phyloP scores from a whole-genome alignment of 495 filamentous ascomycete genomes.

The Neurospora pannonica region DNA sequence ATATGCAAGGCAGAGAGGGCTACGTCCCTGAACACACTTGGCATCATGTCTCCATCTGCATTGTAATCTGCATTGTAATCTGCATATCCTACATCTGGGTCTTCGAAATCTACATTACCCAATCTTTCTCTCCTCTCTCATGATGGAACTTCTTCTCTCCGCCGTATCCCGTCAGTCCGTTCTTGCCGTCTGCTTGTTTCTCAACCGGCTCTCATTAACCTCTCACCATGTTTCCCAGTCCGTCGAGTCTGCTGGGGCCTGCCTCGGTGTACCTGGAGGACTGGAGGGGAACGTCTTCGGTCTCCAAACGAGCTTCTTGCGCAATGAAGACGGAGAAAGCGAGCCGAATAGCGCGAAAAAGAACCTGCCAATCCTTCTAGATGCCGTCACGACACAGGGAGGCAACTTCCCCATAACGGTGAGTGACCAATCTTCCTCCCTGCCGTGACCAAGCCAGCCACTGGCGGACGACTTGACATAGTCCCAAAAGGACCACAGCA shows the following conservation, averaged over 20 bases:
- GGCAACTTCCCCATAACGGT: not conserved
- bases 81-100: not conserved
- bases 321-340: not conserved
- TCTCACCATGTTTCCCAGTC: not conserved
- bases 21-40: not conserved
- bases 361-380: not conserved
- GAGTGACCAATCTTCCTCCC: not conserved
- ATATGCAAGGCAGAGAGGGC: not conserved
- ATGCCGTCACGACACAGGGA: not conserved
- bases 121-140: not conserved
- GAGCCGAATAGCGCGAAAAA: not conserved
- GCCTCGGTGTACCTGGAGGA: not conserved
- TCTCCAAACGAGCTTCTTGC: not conserved
- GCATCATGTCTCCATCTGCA: not conserved
- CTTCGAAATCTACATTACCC: not conserved
- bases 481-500: not conserved
- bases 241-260: not conserved
- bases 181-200: not conserved
- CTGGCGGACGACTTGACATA: not conserved
- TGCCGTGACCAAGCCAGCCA: not conserved
- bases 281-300: not conserved
- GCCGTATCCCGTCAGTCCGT: not conserved
- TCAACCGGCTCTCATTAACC: not conserved
- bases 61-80: not conserved
- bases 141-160: not conserved